Base-by-base conservation (phyloP, 2,329 filamentous ascomycete genomes). In the Fusarium verrucosum region DNA sequence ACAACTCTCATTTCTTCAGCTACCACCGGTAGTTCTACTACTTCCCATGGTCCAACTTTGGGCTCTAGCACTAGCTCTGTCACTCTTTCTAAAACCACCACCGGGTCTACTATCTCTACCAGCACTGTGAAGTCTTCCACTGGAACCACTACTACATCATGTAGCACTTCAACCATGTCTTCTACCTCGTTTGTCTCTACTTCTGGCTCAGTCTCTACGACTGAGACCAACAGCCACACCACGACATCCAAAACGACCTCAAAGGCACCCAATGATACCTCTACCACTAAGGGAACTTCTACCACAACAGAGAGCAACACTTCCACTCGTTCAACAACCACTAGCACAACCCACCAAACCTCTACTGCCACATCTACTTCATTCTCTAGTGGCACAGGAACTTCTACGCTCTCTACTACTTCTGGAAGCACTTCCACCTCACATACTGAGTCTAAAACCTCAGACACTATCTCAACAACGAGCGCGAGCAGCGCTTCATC, bases 171-270 rank as follows among this genome's bases (percentile, higher is more conserved):
- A n/a, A 38, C 38, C 9, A 33, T 22, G 0, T 26, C 28, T 44
- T 65, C 44, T 38, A 9, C n/a, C 9, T 36, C 17, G 35, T 57
- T 47, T 41, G n/a, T 23, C 14, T 42, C 50, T 16, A 51, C 40
- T 3, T 36, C 40, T 19, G 20, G 30, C 1, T 43, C 47, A 45
- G 22, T 36, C 23, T 33, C 42, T 23, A 51, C 30, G 14, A 26
- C 23, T 2, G 36, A 10, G 10, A 41, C 42, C 5, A 57, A 17
- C 7, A 50, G 23, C 7, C 43, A 50, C 17, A 17, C n/a, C 3
- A 43, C 43, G 16, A 38, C 10, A 13, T 17, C 40, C 17, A 33
- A n/a, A n/a, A 38, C 3, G 7, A 38, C 13, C 35, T 19, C 33
- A 20, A 43, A 44, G n/a, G 40, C 33, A 23, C 41, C 61, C 25